phyloP scores from a whole-genome alignment of 2,329 filamentous ascomycete genomes.

The Phyllosticta paracitricarpa region DNA sequence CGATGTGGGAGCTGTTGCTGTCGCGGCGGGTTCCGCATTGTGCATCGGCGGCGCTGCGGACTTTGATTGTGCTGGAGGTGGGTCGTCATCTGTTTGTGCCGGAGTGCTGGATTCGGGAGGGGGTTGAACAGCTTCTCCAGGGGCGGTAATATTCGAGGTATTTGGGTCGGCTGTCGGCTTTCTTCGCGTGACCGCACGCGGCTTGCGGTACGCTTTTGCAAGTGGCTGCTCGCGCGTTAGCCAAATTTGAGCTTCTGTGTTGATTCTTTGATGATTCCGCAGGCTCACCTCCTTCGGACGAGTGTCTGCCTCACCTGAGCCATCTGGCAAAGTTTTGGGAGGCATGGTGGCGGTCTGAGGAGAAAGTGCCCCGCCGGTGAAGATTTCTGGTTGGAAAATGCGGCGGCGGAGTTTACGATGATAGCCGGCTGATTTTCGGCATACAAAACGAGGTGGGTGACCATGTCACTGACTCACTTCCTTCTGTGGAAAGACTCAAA shows the following conservation, averaged over 20 bases:
- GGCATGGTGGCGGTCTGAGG: conserved; percentile 5
- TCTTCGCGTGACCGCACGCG: conserved; percentile 8
- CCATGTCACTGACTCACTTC: not conserved
- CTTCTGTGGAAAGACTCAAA: no score
- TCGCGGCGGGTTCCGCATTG: not conserved
- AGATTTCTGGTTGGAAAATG: conserved; percentile 3
- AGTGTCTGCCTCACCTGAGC: not conserved
- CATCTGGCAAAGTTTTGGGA: conserved; percentile 7
- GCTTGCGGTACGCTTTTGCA: conserved; percentile 7
- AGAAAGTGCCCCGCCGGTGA: conserved; percentile 8
- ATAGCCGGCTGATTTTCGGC: not conserved
- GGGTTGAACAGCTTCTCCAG: not conserved
- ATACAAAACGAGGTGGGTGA: not conserved
- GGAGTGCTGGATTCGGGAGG: not conserved
- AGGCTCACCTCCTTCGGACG: not conserved
- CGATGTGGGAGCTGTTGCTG: not conserved
- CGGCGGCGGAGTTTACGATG: not conserved
- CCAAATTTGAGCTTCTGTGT: not conserved
- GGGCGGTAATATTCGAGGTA: not conserved
- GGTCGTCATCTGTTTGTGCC: not conserved
- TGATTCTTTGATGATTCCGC: not conserved
- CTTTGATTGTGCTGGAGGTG: not conserved
- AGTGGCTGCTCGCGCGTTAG: not conserved
- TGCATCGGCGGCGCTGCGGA: not conserved
- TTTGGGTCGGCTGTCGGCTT: not conserved